Percentiles rank a stretch among this genome's conserved stretches.
Evolutionary conservation across 192 early-diverging fungal species (phyloP).

Genomic region (Jimgerdemannia flammicorona): DNA sequence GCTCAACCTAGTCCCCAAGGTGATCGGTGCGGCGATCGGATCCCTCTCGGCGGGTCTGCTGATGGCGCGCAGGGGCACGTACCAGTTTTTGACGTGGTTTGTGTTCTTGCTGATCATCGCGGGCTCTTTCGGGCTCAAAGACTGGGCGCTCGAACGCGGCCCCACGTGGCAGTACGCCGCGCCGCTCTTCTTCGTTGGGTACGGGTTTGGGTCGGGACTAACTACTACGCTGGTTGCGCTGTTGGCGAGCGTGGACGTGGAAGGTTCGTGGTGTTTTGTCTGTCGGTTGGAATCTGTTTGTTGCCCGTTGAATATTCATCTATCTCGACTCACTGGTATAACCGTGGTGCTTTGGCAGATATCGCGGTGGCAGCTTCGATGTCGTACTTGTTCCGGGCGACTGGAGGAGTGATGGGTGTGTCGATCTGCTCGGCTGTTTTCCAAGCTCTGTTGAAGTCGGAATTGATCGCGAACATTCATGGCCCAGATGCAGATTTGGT

Average conservation of each 20-base stretch:
- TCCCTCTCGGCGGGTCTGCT: constrained; percentile 22
- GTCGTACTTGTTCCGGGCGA: constrained; percentile 45
- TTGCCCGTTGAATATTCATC: too few relatives aligned
- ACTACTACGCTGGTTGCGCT: constrained; percentile 48
- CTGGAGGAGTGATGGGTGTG: constrained; percentile 55
- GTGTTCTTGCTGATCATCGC: constrained; percentile 47
- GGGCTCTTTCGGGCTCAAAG: constrained; percentile 49
- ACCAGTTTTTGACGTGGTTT: constrained; percentile 29
- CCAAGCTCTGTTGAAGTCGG: constrained; percentile 32
- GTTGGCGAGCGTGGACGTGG: constrained; percentile 42
- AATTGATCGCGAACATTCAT: constrained; percentile 20
- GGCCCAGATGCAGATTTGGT: constrained; percentile 26
- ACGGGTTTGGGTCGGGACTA: constrained; percentile 48
- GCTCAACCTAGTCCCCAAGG: constrained; percentile 28
- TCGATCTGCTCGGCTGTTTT: constrained; percentile 41
- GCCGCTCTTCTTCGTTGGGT: constrained; percentile 41
- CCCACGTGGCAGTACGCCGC: constrained; percentile 37
- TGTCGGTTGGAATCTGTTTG: neutral
- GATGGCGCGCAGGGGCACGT: constrained; percentile 34
- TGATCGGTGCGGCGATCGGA: constrained; percentile 17
- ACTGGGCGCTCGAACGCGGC: constrained; percentile 48
- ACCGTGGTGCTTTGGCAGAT: constrained; percentile 14
- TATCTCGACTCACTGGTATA: too few relatives aligned
- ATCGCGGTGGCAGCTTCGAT: constrained; percentile 49
- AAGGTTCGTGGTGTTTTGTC: constrained; percentile 46